A percentile compares a stretch with the other conserved stretches of the same genome.
Conservation (phyloP, 208 protist species). For the Leishmania lainsoni region DNA sequence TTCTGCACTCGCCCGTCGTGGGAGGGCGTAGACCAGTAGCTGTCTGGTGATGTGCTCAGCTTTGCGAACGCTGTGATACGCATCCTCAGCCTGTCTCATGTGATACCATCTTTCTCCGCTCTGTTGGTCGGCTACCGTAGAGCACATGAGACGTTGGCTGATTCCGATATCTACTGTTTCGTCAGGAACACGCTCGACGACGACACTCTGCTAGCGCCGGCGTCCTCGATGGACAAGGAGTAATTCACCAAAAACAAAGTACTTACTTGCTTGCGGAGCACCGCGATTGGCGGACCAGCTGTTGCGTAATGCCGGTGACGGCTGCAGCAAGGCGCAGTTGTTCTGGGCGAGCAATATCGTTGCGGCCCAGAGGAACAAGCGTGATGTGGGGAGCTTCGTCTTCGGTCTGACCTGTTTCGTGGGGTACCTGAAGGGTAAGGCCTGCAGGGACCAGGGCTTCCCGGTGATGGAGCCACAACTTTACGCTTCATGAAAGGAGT, state of each 20-base stretch:
- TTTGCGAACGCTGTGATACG: constrained; percentile 48
- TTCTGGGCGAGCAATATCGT: constrained; percentile 44
- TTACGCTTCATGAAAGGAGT: constrained; percentile 23
- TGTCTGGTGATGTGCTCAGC: constrained; percentile 35
- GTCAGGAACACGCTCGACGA: constrained; percentile 30
- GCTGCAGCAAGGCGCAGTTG: constrained; percentile 48
- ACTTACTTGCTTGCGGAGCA: constrained; percentile 37
- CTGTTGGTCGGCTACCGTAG: too few relatives aligned
- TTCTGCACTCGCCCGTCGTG: constrained; percentile 37
- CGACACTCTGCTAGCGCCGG: constrained; percentile 35
- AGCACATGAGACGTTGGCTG: constrained; percentile 28
- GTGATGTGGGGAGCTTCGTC: constrained; percentile 35
- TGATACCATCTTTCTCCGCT: constrained; percentile 25
- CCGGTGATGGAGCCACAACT: constrained; percentile 41
- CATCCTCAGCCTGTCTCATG: constrained; percentile 45
- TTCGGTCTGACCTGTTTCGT: constrained; percentile 38
- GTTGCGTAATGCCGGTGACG: constrained; percentile 40
- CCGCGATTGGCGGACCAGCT: constrained; percentile 42
- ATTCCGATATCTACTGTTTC: constrained; percentile 32
- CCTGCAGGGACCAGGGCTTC: constrained; percentile 31
- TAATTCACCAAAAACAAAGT: constrained; percentile 38
- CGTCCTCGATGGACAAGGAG: constrained; percentile 41
- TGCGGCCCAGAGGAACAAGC: constrained; percentile 12
- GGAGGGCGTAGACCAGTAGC: constrained; percentile 38
- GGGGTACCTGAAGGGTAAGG: constrained; percentile 38